phyloP scores from a whole-genome alignment of 31 red algal genomes.

The Pterothamnion heteromorphum region DNA sequence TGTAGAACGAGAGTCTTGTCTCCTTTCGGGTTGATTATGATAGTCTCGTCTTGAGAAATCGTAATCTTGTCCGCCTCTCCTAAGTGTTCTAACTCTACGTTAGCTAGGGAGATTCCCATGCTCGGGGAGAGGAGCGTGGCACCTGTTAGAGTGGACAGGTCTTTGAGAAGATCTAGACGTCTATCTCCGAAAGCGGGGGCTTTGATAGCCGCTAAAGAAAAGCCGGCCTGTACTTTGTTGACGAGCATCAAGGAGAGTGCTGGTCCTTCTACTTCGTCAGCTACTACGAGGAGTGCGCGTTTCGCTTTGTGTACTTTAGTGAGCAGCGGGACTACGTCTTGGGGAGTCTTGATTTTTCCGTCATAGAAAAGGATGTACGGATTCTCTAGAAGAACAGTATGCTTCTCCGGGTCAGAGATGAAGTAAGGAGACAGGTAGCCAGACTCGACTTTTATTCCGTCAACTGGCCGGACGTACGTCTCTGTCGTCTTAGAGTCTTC shows the following conservation, averaged over 20 bases:
- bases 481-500: constrained; percentile 79
- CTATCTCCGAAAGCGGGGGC: constrained; percentile 91
- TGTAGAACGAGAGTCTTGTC: constrained; percentile 65
- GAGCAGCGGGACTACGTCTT: constrained; percentile 75
- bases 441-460: constrained; percentile 88
- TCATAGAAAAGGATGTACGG: constrained; percentile 82
- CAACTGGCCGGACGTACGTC: constrained; percentile 79
- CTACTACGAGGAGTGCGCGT: constrained; percentile 80
- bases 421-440: constrained; percentile 90
- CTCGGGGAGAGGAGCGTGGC: constrained; percentile 68
- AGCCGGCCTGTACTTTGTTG: constrained; percentile 92
- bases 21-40: constrained; percentile 70
- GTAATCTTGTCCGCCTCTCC: constrained; percentile 74
- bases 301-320: constrained; percentile 74
- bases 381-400: constrained; percentile 60
- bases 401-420: constrained; percentile 88
- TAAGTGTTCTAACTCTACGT: constrained; percentile 66
- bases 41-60: constrained; percentile 77
- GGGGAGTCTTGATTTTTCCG: constrained; percentile 73
- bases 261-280: constrained; percentile 83
- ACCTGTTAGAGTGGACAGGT: constrained; percentile 82
- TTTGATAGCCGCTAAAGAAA: constrained; percentile 87
- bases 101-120: constrained; percentile 76
- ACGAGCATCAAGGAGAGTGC: constrained; percentile 83
- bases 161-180: constrained; percentile 83